A percentile compares a stretch with the other conserved stretches of the same genome.
Evolutionary conservation across 495 filamentous ascomycete genomes (phyloP).

Genomic region (Penicillium bialowiezense): DNA sequence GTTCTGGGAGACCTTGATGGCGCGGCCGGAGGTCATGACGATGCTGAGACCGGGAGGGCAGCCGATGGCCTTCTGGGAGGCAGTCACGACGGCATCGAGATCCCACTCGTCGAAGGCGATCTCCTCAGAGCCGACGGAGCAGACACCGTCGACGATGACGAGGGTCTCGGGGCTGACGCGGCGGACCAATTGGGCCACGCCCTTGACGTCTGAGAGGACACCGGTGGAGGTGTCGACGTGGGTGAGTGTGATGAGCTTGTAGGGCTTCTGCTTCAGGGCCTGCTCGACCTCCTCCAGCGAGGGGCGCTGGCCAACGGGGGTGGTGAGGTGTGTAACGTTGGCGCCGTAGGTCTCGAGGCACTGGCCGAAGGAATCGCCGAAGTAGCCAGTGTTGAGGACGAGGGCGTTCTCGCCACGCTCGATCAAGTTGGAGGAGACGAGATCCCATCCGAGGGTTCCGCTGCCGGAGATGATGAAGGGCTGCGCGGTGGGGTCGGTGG

Average conservation of each 20-base stretch:
- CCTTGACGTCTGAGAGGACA: constrained; percentile 85
- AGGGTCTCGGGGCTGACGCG: constrained; percentile 86
- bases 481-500: constrained; percentile 73
- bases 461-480: constrained; percentile 93
- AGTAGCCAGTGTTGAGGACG: constrained; percentile 94
- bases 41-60: constrained; percentile 92
- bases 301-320: constrained; percentile 84
- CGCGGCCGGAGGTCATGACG: constrained; percentile 84
- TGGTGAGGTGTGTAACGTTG: constrained; percentile 82
- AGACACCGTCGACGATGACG: constrained; percentile 91
- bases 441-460: constrained; percentile 93
- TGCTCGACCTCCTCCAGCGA: constrained; percentile 81
- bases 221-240: constrained; percentile 98
- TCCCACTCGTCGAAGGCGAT: constrained; percentile 94
- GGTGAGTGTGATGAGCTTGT: constrained; percentile 90
- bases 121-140: constrained; percentile 93
- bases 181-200: constrained; percentile 75
- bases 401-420: constrained; percentile 87
- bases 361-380: constrained; percentile 90
- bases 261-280: constrained; percentile 81
- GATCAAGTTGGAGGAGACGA: constrained; percentile 85
- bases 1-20: constrained; percentile 76
- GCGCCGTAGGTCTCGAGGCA: constrained; percentile 90
- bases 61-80: constrained; percentile 94
- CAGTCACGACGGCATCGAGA: constrained; percentile 88